A percentile compares a stretch with the other conserved stretches of the same genome.
phyloP scores from a whole-genome alignment of 129 eudicot species.

The Artemisia tridentata region DNA sequence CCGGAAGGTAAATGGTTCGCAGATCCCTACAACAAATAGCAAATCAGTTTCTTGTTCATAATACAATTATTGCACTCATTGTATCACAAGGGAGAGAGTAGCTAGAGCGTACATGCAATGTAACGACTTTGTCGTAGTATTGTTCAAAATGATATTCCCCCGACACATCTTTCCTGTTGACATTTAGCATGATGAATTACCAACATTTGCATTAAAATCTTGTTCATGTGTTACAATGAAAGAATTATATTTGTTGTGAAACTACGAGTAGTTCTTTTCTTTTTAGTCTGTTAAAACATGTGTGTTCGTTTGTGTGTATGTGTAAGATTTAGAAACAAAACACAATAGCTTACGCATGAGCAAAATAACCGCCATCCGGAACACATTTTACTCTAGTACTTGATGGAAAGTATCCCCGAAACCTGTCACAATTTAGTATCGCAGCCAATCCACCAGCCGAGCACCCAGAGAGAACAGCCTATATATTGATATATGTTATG shows the following conservation, averaged over 20 bases:
- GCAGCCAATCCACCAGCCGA: constrained; percentile 13
- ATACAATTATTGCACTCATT: not conserved
- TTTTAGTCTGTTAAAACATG: no score
- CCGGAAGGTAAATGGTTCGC: constrained; percentile 34
- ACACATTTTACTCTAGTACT: constrained; percentile 16
- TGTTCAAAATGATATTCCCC: constrained; percentile 27
- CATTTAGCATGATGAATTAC: not conserved
- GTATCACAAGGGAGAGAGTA: not conserved
- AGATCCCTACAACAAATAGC: constrained; percentile 35
- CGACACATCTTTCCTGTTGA: constrained; percentile 31
- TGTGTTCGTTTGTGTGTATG: not conserved
- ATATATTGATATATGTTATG: not conserved
- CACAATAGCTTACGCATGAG: constrained; percentile 4
- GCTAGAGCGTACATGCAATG: constrained; percentile 34
- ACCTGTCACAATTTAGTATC: constrained; percentile 7
- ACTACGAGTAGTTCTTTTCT: no score
- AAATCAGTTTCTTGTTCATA: not conserved
- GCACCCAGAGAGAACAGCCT: constrained; percentile 16
- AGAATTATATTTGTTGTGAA: not conserved
- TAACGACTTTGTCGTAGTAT: constrained; percentile 26
- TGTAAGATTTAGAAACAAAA: not conserved
- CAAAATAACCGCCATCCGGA: constrained; percentile 10
- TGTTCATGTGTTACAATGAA: not conserved
- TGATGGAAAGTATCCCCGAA: not conserved
- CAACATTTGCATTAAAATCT: constrained; percentile 3